Conservation (phyloP, 257 asterid genomes). For the Fraxinus excelsior region DNA sequence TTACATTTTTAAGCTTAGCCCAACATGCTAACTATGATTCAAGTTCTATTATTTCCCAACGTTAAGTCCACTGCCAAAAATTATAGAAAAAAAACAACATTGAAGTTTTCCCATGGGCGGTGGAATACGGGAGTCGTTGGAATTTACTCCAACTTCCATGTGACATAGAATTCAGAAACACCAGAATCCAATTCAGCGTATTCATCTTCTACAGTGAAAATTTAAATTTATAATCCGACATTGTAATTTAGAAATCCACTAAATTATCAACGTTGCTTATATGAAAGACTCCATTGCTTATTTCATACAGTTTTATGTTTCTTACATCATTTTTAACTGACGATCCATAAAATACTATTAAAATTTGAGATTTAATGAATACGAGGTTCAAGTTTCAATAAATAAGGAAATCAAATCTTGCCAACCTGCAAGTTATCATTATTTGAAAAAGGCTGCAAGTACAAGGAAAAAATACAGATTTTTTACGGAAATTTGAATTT, state of each 20-base stretch:
- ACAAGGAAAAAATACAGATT: too few relatives aligned
- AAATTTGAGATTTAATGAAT: background rate
- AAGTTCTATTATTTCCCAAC: background rate
- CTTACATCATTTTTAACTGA: background rate
- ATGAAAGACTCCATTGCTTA: background rate
- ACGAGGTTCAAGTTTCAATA: conserved; percentile 4
- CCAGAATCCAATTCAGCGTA: background rate
- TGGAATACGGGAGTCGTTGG: background rate
- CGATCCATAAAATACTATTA: background rate
- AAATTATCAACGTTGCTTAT: background rate
- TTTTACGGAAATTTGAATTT: too few relatives aligned
- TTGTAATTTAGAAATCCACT: background rate
- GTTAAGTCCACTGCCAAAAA: background rate
- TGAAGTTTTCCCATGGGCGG: background rate
- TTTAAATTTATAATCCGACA: too few relatives aligned
- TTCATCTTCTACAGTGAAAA: background rate
- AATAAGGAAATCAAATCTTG: background rate
- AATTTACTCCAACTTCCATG: background rate
- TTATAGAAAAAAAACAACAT: background rate
- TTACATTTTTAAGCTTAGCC: too few relatives aligned
- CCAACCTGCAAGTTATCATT: background rate
- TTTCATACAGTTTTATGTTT: background rate
- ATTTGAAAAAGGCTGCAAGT: too few relatives aligned
- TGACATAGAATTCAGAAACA: background rate
- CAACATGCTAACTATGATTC: background rate